Evolutionary conservation across 768 basidiomycete genomes (phyloP), one percentile per base, ranked within the genome.

Genomic region (Boletus eberwhitei): DNA sequence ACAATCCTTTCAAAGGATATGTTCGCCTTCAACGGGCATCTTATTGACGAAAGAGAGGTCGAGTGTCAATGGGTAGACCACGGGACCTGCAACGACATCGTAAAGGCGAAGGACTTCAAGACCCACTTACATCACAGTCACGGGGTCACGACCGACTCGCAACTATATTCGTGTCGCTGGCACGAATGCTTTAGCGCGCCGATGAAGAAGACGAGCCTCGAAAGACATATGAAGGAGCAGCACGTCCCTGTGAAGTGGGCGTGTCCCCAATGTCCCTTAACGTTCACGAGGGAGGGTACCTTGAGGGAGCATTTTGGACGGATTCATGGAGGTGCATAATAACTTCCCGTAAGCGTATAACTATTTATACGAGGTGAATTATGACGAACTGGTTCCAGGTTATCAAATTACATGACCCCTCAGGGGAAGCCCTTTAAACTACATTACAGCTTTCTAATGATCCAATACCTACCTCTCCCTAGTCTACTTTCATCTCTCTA

Each of bases 161-260:
- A 38, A 5, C 0, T 0, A 2, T 60, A 65, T 17, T 11, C 2
- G 2, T 65, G 64, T 31, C 39, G 3, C 4, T 65, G 64, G 64
- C 0, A 31, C 1, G 46, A 0, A 14, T 65, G 64, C 46, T 0
- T 2, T 9, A 37, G 1, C 11, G 0, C 0, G 2, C 37, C 42
- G 1, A 61, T 66, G 64, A 43, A 3, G 40, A 56, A 3, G 31
- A 6, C 56, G 0, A 54, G 50, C 29, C 54, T 64, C 5, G 53
- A 55, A 11, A 38, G 64, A 0, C 64, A 64, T 16, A 1, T 47
- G 2, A 42, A 9, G 0, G 64, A 65, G 1, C 53, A 45, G 2
- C 63, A 64, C 24, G 8, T 60, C 13, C 50, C 59, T 0, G 50
- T 16, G 2, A 52, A 6, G 12, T 65, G 64, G 63, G 43, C 51